A percentile compares a stretch with the other conserved stretches of the same genome.
Evolutionary conservation across 2,329 filamentous ascomycete genomes (phyloP).

Genomic region (Sphaerulina musiva): DNA sequence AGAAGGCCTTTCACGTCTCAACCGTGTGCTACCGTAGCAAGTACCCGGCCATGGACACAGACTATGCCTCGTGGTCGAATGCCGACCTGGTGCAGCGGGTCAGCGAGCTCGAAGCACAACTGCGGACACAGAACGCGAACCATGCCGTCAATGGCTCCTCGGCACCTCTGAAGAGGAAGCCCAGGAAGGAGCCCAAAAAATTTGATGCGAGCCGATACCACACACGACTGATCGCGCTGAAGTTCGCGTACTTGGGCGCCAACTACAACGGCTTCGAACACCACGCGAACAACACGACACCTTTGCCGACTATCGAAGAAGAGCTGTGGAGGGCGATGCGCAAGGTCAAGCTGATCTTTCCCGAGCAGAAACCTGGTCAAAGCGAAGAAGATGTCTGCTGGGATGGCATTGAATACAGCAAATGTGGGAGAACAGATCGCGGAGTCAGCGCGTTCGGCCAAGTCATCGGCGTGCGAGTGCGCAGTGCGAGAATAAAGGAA

Average conservation of each 20-base stretch:
- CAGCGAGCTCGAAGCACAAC: slow-evolving; percentile 58
- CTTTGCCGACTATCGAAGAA: slow-evolving; percentile 79
- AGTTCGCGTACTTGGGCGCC: slow-evolving; percentile 87
- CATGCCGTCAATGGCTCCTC: slow-evolving; percentile 20
- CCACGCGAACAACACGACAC: slow-evolving; percentile 61
- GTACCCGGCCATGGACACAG: slow-evolving; percentile 15
- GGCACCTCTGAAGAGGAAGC: slow-evolving; percentile 24
- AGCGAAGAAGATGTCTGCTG: slow-evolving; percentile 59
- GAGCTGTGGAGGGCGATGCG: slow-evolving; percentile 86
- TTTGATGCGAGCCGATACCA: slow-evolving; percentile 77
- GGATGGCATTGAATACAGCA: slow-evolving; percentile 82
- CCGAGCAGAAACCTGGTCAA: slow-evolving; percentile 39
- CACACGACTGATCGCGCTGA: slow-evolving; percentile 80
- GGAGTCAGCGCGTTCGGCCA: slow-evolving; percentile 97
- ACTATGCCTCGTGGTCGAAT: slow-evolving; percentile 63
- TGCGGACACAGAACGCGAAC: slow-evolving; percentile 45
- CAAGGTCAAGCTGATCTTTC: slow-evolving; percentile 74
- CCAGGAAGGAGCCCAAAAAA: slow-evolving; percentile 38
- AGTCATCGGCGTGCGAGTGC: slow-evolving; percentile 75
- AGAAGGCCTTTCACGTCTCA: not conserved
- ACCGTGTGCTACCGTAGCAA: not conserved
- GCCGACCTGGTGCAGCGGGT: slow-evolving; percentile 63
- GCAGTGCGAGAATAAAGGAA: slow-evolving; percentile 62
- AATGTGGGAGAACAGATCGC: slow-evolving; percentile 86
- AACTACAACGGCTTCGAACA: slow-evolving; percentile 92